Evolutionary conservation across 106 monocot genomes (phyloP), one percentile per base, ranked within the genome.

Genomic region (Acorus calamus): DNA sequence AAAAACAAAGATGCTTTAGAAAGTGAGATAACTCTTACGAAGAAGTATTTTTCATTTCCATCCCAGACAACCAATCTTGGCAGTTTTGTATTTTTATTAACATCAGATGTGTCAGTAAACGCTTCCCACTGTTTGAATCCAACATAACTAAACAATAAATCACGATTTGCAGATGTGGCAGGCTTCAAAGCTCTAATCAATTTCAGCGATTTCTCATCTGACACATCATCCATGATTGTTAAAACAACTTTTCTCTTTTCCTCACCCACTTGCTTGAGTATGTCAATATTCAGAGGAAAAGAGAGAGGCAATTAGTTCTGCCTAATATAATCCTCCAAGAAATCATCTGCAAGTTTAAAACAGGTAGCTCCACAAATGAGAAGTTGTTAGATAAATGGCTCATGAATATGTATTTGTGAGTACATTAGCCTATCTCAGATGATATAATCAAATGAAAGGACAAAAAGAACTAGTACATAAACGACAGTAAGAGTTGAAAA

Each of bases 41-140:
- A 41, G 59, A 81, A 71, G 66, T 91, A 96, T 56, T 88, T 87
- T 62, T 88, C 96, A 68, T 82, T 78, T 73, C 96, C 78, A 63
- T 88, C 80, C 96, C 96, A 96, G 64, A 96, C 76, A 60, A 96
- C 49, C 63, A 91, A 63, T 78, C 73, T 91, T 54, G 96, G 96
- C 56, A 91, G 73, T 57, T 73, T 66, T 44, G 78, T 73, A 4
- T 76, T 78, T 59, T 84, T 82, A 41, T 68, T 74, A 60, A 85
- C 67, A 59, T 69, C 85, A 79, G 91, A 96, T 56, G 82, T 83
- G 67, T 85, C 84, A 8, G 71, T 83, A 75, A 96, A 96, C 11
- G 90, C 91, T 70, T 73, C 81, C 87, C 87, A 96, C 70, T 96
- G 96, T 60, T 96, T 83, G 49, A 88, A 13, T 61, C 96, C 96